Evolutionary conservation across 345 rosid genomes (phyloP).

Genomic region (Murraya koenigii): DNA sequence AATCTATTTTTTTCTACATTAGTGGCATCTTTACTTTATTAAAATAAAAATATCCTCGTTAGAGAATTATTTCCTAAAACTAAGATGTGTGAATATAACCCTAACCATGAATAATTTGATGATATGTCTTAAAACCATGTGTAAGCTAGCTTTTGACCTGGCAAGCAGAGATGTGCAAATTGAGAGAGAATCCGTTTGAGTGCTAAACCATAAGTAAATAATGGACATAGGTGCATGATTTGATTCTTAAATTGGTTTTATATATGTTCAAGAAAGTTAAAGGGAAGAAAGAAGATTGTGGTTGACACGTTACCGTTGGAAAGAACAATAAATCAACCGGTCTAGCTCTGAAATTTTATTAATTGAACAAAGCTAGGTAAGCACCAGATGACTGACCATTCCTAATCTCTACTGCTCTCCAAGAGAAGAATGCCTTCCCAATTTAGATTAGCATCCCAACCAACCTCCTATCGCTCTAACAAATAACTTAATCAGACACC

Average conservation of each 20-base stretch:
- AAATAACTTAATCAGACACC: slow-evolving; percentile 83
- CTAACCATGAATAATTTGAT: neutral
- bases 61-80: too few relatives aligned
- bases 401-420: slow-evolving; percentile 99
- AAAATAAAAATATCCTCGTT: too few relatives aligned
- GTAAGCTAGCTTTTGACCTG: neutral
- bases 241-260: neutral
- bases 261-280: neutral
- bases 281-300: slow-evolving; percentile 1
- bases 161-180: neutral
- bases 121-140: neutral
- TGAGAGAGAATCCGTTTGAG: neutral
- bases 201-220: neutral
- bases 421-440: slow-evolving; percentile 97
- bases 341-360: neutral
- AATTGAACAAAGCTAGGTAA: neutral
- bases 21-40: too few relatives aligned
- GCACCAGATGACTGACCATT: slow-evolving; percentile 56
- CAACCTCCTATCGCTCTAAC: slow-evolving; percentile 76
- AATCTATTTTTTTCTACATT: too few relatives aligned
- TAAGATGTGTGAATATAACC: too few relatives aligned
- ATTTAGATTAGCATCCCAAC: slow-evolving; percentile 76
- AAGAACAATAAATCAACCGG: neutral
- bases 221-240: neutral
- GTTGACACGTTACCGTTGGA: slow-evolving; percentile 13